Conservation (phyloP, 495 filamentous ascomycete species). For the Penicillium odoratum region DNA sequence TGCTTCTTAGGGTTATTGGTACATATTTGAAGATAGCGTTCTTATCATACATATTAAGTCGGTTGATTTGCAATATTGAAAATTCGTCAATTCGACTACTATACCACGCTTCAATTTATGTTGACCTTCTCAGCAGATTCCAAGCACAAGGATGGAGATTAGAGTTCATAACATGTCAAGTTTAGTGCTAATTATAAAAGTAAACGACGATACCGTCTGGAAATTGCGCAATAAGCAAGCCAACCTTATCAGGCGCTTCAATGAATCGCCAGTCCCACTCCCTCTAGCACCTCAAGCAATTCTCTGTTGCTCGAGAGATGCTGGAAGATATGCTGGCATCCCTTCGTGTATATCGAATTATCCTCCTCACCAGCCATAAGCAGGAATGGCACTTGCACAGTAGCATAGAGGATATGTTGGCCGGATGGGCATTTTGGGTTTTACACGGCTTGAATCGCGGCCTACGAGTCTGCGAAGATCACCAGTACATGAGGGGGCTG, state of each 20-base stretch:
- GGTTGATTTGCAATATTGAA: not conserved
- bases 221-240: slow-evolving; percentile 41
- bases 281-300: slow-evolving; percentile 50
- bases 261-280: slow-evolving; percentile 64
- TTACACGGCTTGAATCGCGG: too few species aligned
- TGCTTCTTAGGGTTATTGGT: too few species aligned
- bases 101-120: too few species aligned
- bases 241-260: slow-evolving; percentile 56
- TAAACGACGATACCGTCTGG: slow-evolving; percentile 10
- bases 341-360: slow-evolving; percentile 55
- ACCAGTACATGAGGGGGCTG: too few species aligned
- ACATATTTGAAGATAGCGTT: slow-evolving; percentile 14
- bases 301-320: slow-evolving; percentile 44
- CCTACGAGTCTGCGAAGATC: too few species aligned
- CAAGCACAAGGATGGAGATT: too few species aligned
- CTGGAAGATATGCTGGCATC: slow-evolving; percentile 52
- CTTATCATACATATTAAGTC: slow-evolving; percentile 6
- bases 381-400: slow-evolving; percentile 49
- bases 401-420: not conserved
- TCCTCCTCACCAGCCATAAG: slow-evolving; percentile 61
- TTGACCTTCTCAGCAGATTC: too few species aligned
- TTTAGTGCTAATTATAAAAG: not conserved
- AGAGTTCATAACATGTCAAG: not conserved
- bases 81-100: not conserved
- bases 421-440: too few species aligned